Percentiles rank a stretch among this genome's conserved stretches.
Evolutionary conservation across 495 filamentous ascomycete species (phyloP).

Genomic region (Daldinia decipiens): DNA sequence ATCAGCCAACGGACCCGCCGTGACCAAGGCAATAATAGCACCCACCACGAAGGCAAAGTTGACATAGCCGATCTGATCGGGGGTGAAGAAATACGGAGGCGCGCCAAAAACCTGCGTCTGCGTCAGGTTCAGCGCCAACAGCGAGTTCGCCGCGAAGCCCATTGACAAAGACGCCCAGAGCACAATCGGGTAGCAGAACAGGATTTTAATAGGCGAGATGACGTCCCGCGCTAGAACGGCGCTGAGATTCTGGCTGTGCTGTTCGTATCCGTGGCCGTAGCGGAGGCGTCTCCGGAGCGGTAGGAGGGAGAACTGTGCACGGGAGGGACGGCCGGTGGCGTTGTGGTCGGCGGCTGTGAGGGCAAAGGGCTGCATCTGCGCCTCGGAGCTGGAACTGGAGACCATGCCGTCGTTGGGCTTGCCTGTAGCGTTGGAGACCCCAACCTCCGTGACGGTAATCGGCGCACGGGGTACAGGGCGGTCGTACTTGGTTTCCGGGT

Average conservation of each 20-base stretch:
- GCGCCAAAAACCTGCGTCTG: conserved; percentile 68
- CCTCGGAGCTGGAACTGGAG: conserved; percentile 35
- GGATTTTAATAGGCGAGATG: conserved; percentile 64
- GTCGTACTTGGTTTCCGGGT: conserved; percentile 70
- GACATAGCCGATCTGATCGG: conserved; percentile 62
- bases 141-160: conserved; percentile 67
- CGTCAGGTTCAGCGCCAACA: conserved; percentile 70
- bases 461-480: conserved; percentile 39
- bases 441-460: neutral
- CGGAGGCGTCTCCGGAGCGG: conserved; percentile 51
- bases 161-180: conserved; percentile 69
- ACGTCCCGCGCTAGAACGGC: conserved; percentile 50
- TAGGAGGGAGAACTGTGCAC: conserved; percentile 64
- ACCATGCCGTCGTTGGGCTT: conserved; percentile 28
- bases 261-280: conserved; percentile 17
- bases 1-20: conserved; percentile 68
- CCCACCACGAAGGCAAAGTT: conserved; percentile 55
- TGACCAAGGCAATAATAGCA: conserved; percentile 59
- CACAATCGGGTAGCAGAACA: conserved; percentile 68
- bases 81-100: conserved; percentile 67
- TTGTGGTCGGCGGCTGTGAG: conserved; percentile 44
- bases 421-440: conserved; percentile 4
- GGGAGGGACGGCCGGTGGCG: conserved; percentile 62
- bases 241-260: conserved; percentile 49
- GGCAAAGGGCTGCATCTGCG: conserved; percentile 9